Evolutionary conservation across 805 yeast species (phyloP).

Genomic region (Blastobotrys chiropterorum): DNA sequence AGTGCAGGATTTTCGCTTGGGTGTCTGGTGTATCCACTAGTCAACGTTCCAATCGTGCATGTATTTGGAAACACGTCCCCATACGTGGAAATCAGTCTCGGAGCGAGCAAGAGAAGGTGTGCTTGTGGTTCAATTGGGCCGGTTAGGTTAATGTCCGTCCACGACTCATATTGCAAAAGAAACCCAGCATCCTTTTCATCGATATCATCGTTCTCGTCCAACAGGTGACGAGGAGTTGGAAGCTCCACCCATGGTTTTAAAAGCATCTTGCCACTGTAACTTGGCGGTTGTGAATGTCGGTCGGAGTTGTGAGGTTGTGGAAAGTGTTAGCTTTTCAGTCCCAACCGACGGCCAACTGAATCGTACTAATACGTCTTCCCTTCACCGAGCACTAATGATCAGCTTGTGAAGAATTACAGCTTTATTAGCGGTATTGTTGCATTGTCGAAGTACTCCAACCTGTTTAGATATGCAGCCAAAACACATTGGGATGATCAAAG

Average conservation of each 20-base stretch:
- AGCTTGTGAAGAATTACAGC: no score
- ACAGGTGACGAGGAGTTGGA: conserved; percentile 46
- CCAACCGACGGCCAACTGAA: no score
- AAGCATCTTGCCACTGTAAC: conserved; percentile 7
- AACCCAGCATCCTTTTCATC: conserved; percentile 11
- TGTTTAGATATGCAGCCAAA: no score
- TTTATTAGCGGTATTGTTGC: no score
- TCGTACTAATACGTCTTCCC: no score
- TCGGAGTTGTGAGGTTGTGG: background rate
- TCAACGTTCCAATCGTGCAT: conserved; percentile 2
- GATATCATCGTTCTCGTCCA: conserved; percentile 39
- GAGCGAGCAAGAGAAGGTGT: conserved; percentile 16
- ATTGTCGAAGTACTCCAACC: no score
- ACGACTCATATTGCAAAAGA: conserved; percentile 10
- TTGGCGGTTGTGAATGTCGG: background rate
- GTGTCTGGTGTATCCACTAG: conserved; percentile 3
- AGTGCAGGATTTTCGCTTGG: background rate
- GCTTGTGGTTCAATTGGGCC: background rate
- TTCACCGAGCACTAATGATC: no score
- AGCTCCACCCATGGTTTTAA: conserved; percentile 37
- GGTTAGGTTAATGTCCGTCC: conserved; percentile 12
- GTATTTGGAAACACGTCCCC: background rate
- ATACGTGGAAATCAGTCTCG: conserved; percentile 13
- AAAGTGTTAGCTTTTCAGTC: no score
- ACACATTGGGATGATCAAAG: no score